phyloP scores from a whole-genome alignment of 140 eudicot species.

The Senecio squalidus region DNA sequence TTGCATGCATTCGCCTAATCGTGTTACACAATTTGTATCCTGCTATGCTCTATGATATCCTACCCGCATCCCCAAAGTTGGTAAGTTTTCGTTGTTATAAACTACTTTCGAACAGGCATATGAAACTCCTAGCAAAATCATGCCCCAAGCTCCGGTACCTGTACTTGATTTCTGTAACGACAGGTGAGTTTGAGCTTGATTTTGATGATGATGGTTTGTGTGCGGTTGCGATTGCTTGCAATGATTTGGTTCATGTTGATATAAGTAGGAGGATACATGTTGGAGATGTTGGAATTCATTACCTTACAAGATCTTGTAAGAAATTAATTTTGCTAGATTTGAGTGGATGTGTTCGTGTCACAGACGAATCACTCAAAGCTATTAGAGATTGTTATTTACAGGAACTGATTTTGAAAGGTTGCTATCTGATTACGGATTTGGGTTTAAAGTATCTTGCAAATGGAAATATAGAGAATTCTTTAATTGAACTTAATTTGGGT shows the following conservation, averaged over 20 bases:
- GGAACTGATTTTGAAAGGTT: background rate
- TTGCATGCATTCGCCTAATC: background rate
- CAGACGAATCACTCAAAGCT: constrained; percentile 9
- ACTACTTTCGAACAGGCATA: constrained; percentile 18
- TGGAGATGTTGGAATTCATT: constrained; percentile 7
- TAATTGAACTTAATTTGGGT: background rate
- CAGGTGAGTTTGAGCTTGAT: constrained; percentile 12
- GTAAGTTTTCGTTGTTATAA: background rate
- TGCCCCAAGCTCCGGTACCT: constrained; percentile 4
- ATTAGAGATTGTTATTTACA: background rate
- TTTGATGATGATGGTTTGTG: constrained; percentile 27
- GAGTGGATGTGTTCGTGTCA: background rate
- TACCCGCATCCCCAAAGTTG: constrained; percentile 21
- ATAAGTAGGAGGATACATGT: background rate
- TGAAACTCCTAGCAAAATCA: constrained; percentile 14
- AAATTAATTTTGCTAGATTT: background rate
- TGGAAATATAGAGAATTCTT: background rate
- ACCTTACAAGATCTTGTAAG: background rate
- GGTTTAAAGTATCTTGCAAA: background rate
- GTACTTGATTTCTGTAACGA: background rate
- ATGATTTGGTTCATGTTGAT: background rate
- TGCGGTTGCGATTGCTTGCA: constrained; percentile 9
- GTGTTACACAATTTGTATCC: constrained; percentile 1
- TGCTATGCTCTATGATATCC: constrained; percentile 15
- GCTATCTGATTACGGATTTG: background rate